phyloP scores from a whole-genome alignment of 352 stramenopile genomes.

The Globisporangium heterothallicum region DNA sequence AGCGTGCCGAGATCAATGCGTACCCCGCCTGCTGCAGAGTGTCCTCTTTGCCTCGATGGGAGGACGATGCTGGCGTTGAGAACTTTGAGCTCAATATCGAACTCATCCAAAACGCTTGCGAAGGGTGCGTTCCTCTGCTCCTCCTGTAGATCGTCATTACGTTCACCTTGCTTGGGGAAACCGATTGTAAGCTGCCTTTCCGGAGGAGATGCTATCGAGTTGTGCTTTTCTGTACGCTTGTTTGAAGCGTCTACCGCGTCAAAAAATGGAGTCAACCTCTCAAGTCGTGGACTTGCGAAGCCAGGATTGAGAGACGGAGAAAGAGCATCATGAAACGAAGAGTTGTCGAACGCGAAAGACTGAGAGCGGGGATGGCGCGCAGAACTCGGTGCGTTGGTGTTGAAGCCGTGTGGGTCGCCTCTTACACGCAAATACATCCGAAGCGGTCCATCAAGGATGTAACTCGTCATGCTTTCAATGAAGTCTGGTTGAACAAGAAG shows the following conservation, averaged over 20 bases:
- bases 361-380: constrained; percentile 11
- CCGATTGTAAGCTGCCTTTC: background rate
- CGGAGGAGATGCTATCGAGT: background rate
- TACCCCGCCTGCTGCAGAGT: constrained; percentile 2
- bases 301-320: constrained; percentile 13
- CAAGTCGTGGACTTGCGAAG: constrained; percentile 14
- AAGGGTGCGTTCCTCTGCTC: background rate
- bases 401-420: background rate
- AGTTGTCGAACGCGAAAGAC: constrained; percentile 14
- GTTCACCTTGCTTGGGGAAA: background rate
- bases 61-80: constrained; percentile 13
- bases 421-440: constrained; percentile 25
- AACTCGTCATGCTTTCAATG: constrained; percentile 51
- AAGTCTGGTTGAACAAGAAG: constrained; percentile 55
- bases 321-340: constrained; percentile 3
- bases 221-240: constrained; percentile 6
- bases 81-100: constrained; percentile 26
- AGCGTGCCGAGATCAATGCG: constrained; percentile 13
- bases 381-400: background rate
- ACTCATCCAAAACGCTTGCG: constrained; percentile 9
- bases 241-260: constrained; percentile 46
- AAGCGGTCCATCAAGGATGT: constrained; percentile 51
- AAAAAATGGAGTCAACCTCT: constrained; percentile 55
- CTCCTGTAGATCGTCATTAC: background rate
- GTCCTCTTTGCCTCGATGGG: constrained; percentile 2